Base-by-base conservation (phyloP, 1,284 basidiomycete genomes). In the Rhodotorula sp. region DNA sequence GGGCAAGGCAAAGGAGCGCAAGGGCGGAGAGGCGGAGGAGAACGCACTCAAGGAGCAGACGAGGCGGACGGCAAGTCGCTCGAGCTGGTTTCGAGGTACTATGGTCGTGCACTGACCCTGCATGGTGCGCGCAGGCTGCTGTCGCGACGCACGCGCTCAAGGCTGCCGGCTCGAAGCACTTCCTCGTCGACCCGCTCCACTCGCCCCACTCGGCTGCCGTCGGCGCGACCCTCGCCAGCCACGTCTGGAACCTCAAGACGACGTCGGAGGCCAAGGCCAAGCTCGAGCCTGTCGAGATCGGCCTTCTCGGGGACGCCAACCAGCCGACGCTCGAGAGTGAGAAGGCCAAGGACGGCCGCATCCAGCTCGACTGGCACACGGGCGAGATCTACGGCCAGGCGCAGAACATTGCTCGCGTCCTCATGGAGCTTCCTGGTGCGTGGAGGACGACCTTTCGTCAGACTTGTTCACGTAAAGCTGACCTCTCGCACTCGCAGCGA, bases 381-480 rank as follows among this genome's bases (percentile, higher is more conserved):
- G 91, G 91, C 48, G 84, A 86, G 4, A 76, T 74, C 25, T 73
- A 73, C 56, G 72, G 72, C 46, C 50, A 67, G 34, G 60, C 53
- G 21, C 92, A 95, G 82, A 95, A 95, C 81, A 83, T 92, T 77
- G 91, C 92, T 19, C 86, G 91, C 59, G 58, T 91, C 87, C 85
- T 94, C 63, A 89, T 87, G 86, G 93, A 95, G 81, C 84, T 91
- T 7, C 92, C 92, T 50, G 49, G 34, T 34, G 34, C 34, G 34
- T 34, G 34, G 3, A 5, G 34, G 5, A 34, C 34, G 5, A 34
- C 34, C 5, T 34, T 5, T 5, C 34, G 34, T 5, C 34, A 34
- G 34, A 34, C 2, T 34, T 34, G n/a, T n/a, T 34, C 34, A 34
- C 34, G 34, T 5, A 5, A 34, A 5, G 34, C 34, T 34, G 5